Conservation (phyloP, 257 asterid species). For the Echites panduratus region DNA sequence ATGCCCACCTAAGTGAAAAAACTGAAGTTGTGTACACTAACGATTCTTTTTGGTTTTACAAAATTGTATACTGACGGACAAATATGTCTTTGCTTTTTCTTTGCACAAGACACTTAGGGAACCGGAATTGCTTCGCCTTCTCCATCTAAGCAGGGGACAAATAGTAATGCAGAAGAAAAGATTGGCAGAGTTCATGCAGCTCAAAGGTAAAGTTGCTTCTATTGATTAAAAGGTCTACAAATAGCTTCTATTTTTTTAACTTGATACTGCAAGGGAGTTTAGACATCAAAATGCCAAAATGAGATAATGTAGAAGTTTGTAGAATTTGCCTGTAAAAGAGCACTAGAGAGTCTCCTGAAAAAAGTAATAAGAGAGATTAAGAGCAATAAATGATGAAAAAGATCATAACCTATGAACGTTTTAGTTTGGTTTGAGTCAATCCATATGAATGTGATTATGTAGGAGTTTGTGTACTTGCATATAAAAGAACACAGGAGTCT, state of each 20-base stretch:
- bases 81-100: background rate
- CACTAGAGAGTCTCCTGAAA: no score
- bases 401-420: no score
- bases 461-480: no score
- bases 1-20: background rate
- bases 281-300: no score
- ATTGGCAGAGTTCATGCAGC: slow-evolving; percentile 93
- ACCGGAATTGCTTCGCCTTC: slow-evolving; percentile 27
- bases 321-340: no score
- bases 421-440: no score
- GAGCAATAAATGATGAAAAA: no score
- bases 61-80: background rate
- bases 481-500: no score
- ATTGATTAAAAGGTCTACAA: background rate
- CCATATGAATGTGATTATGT: no score
- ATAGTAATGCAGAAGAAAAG: slow-evolving; percentile 49
- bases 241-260: background rate
- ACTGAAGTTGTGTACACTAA: background rate
- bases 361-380: no score
- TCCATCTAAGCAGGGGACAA: slow-evolving; percentile 37
- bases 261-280: no score
- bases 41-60: background rate
- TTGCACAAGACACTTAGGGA: slow-evolving; percentile 27
- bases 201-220: slow-evolving; percentile 51
- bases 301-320: no score